Evolutionary conservation across 208 protist species (phyloP), one percentile per base, ranked within the genome.

Genomic region (Trichomonas vaginalis): DNA sequence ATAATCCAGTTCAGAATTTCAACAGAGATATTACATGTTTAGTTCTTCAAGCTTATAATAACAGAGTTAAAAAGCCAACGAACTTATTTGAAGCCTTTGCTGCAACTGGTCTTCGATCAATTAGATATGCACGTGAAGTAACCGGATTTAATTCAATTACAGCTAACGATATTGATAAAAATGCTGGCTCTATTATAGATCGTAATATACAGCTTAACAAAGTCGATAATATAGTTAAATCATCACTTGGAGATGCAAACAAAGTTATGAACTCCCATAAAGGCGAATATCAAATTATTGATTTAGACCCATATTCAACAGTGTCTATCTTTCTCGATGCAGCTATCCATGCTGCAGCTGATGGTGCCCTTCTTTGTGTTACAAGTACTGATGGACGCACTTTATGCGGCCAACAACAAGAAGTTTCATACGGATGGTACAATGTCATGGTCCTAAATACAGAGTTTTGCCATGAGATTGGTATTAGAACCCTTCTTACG

Each of bases 221-320:
- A 17, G 95, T 97, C 10, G 97, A 97, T 17, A 88, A 98, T 46
- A 95, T 95, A 17, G 97, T 98, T 49, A 99, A 99, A 35, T 82
- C 95, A 27, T 39, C 14, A 40, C 51, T 95, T 10, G 70, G 61
- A 39, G 96, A 97, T 96, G 96, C 96, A 42, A 70, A 56, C 35
- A 46, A 96, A 21, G 96, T 98, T 3, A 97, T 99, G 96, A 96
- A 98, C 96, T 97, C 98, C 46, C n/a, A 37, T 1, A 40, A 97
- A 97, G 96, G 97, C 96, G 95, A 96, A 45, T 99, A 99, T 97
- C 98, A 99, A 96, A 98, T 99, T 37, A 98, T 99, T 32, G 99
- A 99, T 96, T 97, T 99, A 3, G 99, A 99, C 96, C 99, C 99
- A 10, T 99, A 99, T 97, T 99, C 99, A 83, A 98, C 99, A 0